Conservation (phyloP, 2,329 filamentous ascomycete genomes). For the Chrysoporthe cubensis region DNA sequence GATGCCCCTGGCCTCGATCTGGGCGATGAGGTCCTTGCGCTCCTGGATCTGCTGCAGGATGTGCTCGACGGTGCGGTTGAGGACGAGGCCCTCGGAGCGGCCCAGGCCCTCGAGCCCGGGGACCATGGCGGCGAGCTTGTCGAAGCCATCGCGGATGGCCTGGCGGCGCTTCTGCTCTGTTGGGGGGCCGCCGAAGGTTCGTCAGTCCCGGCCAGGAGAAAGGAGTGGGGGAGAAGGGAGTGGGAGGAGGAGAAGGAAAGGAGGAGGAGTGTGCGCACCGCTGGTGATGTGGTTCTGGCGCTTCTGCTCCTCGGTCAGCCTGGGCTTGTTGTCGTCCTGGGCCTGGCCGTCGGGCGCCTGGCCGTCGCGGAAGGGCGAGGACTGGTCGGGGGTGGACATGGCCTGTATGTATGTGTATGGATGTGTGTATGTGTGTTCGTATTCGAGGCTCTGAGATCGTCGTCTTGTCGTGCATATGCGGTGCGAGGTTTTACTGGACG, state of each 20-base stretch:
- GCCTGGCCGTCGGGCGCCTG: not conserved
- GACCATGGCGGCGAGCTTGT: slow-evolving; percentile 77
- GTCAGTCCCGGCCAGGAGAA: too few relatives aligned
- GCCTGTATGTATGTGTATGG: not conserved
- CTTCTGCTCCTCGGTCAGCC: slow-evolving; percentile 46
- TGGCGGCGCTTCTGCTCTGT: slow-evolving; percentile 43
- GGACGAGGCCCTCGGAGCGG: slow-evolving; percentile 82
- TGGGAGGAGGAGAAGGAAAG: not conserved
- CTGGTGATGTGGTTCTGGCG: slow-evolving; percentile 43
- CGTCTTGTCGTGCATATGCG: not conserved
- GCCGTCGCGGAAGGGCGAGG: not conserved
- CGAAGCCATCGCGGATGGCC: slow-evolving; percentile 82
- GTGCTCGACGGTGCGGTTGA: slow-evolving; percentile 70
- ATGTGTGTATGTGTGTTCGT: not conserved
- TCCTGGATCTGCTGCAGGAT: slow-evolving; percentile 64
- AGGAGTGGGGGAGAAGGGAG: too few relatives aligned
- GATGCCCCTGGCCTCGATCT: slow-evolving; percentile 63
- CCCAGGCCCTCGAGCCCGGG: slow-evolving; percentile 83
- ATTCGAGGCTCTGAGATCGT: too few relatives aligned
- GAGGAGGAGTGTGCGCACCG: slow-evolving; percentile 31
- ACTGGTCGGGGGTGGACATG: slow-evolving; percentile 1
- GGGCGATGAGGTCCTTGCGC: slow-evolving; percentile 59
- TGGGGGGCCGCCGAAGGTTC: too few relatives aligned
- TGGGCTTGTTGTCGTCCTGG: slow-evolving; percentile 36
- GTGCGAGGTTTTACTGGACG: too few relatives aligned